Evolutionary conservation across 805 yeast species (phyloP), one percentile per base, ranked within the genome.

Genomic region (Peterozyma toletana): DNA sequence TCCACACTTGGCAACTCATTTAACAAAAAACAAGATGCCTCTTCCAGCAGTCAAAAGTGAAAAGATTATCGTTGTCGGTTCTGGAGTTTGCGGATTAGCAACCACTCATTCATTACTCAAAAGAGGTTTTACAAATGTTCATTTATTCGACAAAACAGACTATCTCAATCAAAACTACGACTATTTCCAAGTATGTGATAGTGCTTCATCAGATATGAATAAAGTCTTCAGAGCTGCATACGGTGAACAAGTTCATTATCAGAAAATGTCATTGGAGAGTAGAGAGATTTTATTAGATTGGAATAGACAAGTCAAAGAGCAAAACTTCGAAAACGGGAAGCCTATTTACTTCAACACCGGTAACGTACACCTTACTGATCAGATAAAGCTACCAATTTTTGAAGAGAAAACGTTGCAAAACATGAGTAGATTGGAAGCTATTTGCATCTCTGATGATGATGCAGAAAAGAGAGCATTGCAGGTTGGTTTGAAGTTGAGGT

Each of bases 21-120:
- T 7, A 21, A 4, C 27, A 21, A 21, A 21, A 7, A 4, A 5
- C 7, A 21, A 21, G 7, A 31, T 31, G 34, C 13, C 34, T 5
- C 34, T 13, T 11, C 13, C 13, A 5, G 10, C 3, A 31, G 34
- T 13, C 7, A 57, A 52, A 50, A 50, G 53, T 21, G 29, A 47
- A 10, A 55, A 54, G 41, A 63, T 73, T 33, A 58, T 68, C 35
- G 61, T 76, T 31, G 66, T 73, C 11, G 82, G 82, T n/a, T 68
- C 76, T 5, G 81, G 82, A 34, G 76, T 70, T 10, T 75, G 72
- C 53, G 82, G 82, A 1, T 58, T 76, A 14, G 70, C 79, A 18
- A 62, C 70, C 3, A 76, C 78, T 5, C 59, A 63, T 13, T 64
- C 71, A 37, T 58, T 75, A 16, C 58, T 63, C 1, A 47, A 59